Evolutionary conservation across 441 rosid genomes (phyloP), one percentile per base, ranked within the genome.

Genomic region (Populus hybrid): DNA sequence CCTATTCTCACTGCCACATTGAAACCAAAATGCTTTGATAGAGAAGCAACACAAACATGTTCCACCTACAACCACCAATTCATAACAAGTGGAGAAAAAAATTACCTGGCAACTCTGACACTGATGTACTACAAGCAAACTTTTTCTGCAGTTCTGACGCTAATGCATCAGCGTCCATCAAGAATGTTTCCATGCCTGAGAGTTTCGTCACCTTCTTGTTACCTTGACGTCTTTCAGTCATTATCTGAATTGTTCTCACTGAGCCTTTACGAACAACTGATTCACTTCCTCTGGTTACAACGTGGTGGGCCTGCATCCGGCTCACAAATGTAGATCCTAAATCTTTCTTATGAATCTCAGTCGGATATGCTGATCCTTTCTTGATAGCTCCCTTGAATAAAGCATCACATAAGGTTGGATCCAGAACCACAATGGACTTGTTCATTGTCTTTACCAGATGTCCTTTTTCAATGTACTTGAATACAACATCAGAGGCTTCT

Each of bases 71-170:
- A 53, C 6, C 35, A 68, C 26, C 46, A 12, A 50, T 30, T 30
- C 36, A 23, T 66, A 6, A 63, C 9, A 16, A 69, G 38, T 53
- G 6, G 32, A 65, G 19, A 12, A 24, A 38, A 34, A 69, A 65
- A 38, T 16, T 80, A 95, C 98, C 97, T 63, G 95, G 97, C 69
- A 93, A 85, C 82, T 94, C 99, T 32, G 86, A 81, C 82, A 90
- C 89, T 8, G 99, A 81, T 67, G 97, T 92, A 82, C 99, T 94
- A 81, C 98, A 94, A 80, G 99, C 99, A 83, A 88, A 90, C 85
- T 95, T 95, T 85, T 95, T 95, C 91, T 95, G 99, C 87, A 95
- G 83, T 82, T 95, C 99, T 35, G 98, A 92, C 46, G 97, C 99
- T 82, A 94, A 80, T 68, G 91, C 82, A 79, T 95, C 99, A 74